Evolutionary conservation across 305 asterid species (phyloP), one percentile per base, ranked within the genome.

Genomic region (Andrographis paniculata): DNA sequence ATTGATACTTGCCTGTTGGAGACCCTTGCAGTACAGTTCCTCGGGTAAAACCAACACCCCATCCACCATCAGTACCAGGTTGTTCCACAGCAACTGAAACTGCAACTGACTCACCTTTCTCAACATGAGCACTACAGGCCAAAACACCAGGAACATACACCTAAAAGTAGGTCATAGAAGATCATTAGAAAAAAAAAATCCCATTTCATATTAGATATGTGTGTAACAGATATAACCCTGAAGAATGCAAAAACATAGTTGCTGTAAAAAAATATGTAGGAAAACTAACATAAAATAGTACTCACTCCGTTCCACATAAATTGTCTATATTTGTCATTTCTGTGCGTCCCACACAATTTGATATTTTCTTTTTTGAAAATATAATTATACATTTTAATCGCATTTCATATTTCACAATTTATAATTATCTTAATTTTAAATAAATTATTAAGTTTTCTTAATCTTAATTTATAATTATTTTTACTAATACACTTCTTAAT

Each of bases 81-180:
- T 78, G 98, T 70, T 91, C 98, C 65, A 83, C 57, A 50, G 94
- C 88, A 71, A 86, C 94, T 27, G 96, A 86, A 65, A 91, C 94
- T 55, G 98, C 94, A 59, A 91, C 92, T 17, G 56, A 30, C 44
- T 91, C 98, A 38, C 92, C 96, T 73, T 79, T 73, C 80, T 86
- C 96, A 39, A 91, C 88, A 60, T 91, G 98, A 64, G 87, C 85
- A 72, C 95, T 91, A 81, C 98, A 91, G 56, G 96, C 98, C 71
- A 91, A 69, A 58, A 86, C 98, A 76, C 98, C 98, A 67, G 98
- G 98, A 22, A 91, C 95, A 73, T 76, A 91, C 55, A 86, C 87
- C 87, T 78, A 60, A 42, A 58, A 40, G 52, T 51, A 58, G 16
- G 2, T 3, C 9, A 15, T 14, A 15, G 45, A 55, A 45, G 43